phyloP scores from a whole-genome alignment of 2,329 filamentous ascomycete genomes.

The Apiospora arundinis region DNA sequence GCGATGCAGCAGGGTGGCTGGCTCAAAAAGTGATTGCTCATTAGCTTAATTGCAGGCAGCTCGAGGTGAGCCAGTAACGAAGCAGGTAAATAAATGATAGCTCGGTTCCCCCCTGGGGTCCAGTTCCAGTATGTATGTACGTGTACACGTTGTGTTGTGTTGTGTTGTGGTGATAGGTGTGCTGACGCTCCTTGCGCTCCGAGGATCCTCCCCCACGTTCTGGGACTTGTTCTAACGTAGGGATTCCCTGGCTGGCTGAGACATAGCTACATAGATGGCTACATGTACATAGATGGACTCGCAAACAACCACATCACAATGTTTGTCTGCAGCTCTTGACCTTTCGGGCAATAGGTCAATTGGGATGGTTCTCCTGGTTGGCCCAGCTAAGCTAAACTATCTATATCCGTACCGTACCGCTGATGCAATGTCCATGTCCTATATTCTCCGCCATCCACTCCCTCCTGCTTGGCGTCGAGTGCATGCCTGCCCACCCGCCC shows the following conservation, averaged over 20 bases:
- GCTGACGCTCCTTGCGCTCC: too few relatives aligned
- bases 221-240: background rate
- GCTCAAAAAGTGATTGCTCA: background rate
- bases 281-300: background rate
- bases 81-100: background rate
- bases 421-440: too few relatives aligned
- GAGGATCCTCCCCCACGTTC: too few relatives aligned
- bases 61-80: background rate
- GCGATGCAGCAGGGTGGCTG: background rate
- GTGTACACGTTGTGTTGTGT: background rate
- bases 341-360: background rate
- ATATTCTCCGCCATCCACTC: background rate
- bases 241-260: slow-evolving; percentile 1
- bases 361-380: background rate
- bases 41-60: background rate
- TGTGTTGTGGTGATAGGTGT: too few relatives aligned
- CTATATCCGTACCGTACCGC: background rate
- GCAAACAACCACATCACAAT: background rate
- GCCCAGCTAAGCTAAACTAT: background rate
- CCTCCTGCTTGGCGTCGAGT: background rate
- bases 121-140: background rate
- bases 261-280: too few relatives aligned
- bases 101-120: background rate
- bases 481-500: background rate
- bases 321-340: background rate